Percentiles rank a stretch among this genome's conserved stretches.
These are phyloP conservation scores for Eucalyptus coolabah DNA, from an alignment of 345 rosid species.

Conservation along the genomic window DNA sequence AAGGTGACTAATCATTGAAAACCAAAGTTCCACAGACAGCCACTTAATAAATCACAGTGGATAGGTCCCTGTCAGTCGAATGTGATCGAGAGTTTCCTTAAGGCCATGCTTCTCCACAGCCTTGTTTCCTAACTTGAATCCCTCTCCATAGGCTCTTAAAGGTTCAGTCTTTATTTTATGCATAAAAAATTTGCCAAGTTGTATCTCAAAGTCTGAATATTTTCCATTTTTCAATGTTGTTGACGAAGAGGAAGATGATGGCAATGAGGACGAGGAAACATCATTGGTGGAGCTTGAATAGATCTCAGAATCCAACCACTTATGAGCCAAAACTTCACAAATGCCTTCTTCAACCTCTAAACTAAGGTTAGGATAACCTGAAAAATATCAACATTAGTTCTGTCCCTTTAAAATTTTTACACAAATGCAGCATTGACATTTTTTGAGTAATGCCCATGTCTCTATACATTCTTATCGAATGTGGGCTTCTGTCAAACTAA, in stretches of 20 bases:
- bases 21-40: not conserved
- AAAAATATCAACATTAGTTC: not conserved
- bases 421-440: not conserved
- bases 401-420: not conserved
- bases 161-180: slow-evolving; percentile 68
- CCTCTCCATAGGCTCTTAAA: slow-evolving; percentile 74
- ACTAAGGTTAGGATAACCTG: slow-evolving; percentile 67
- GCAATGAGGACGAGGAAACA: slow-evolving; percentile 18
- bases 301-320: slow-evolving; percentile 89
- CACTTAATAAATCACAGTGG: not conserved
- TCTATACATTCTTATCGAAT: not conserved
- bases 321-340: slow-evolving; percentile 83
- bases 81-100: slow-evolving; percentile 63
- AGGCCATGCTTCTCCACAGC: slow-evolving; percentile 67
- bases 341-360: slow-evolving; percentile 97
- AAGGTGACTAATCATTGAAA: not conserved
- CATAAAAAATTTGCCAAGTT: slow-evolving; percentile 75
- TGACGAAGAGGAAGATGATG: slow-evolving; percentile 25
- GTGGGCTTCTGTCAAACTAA: not conserved
- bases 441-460: not conserved
- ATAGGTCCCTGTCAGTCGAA: slow-evolving; percentile 31
- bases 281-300: slow-evolving; percentile 22
- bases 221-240: slow-evolving; percentile 73
- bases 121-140: slow-evolving; percentile 57
- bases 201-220: slow-evolving; percentile 69